Conservation (phyloP, 345 rosid genomes). For the Dimocarpus longan region DNA sequence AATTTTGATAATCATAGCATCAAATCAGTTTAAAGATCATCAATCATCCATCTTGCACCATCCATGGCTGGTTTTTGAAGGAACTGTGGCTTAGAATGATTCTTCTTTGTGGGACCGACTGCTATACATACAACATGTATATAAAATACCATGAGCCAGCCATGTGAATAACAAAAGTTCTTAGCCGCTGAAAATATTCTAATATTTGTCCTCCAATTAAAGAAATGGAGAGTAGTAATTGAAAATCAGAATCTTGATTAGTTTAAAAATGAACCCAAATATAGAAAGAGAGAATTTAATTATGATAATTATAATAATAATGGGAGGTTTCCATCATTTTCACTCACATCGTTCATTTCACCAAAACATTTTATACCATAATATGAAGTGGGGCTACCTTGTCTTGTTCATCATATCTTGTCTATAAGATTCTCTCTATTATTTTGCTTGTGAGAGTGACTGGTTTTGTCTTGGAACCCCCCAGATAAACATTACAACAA, state of each 20-base stretch:
- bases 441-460: conserved; percentile 51
- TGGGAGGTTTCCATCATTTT: conserved; percentile 36
- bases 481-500: conserved; percentile 17
- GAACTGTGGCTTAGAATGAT: conserved; percentile 32
- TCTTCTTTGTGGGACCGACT: conserved; percentile 25
- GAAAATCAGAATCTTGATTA: conserved; percentile 20
- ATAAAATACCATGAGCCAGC: not conserved
- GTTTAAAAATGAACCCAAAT: conserved; percentile 2
- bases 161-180: conserved; percentile 26
- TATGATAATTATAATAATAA: not conserved
- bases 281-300: conserved; percentile 21
- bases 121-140: not conserved
- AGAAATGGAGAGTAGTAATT: not conserved
- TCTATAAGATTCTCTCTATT: conserved; percentile 60
- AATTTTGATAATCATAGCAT: conserved; percentile 12
- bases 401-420: conserved; percentile 42
- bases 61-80: conserved; percentile 28
- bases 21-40: not conserved
- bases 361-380: conserved; percentile 29
- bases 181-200: conserved; percentile 26
- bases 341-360: conserved; percentile 29
- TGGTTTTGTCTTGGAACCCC: conserved; percentile 40
- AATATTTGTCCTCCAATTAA: conserved; percentile 10
- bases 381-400: conserved; percentile 27
- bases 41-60: conserved; percentile 25